Base-by-base conservation (phyloP, 2,329 filamentous ascomycete genomes). In the Macrophomina phaseolina region DNA sequence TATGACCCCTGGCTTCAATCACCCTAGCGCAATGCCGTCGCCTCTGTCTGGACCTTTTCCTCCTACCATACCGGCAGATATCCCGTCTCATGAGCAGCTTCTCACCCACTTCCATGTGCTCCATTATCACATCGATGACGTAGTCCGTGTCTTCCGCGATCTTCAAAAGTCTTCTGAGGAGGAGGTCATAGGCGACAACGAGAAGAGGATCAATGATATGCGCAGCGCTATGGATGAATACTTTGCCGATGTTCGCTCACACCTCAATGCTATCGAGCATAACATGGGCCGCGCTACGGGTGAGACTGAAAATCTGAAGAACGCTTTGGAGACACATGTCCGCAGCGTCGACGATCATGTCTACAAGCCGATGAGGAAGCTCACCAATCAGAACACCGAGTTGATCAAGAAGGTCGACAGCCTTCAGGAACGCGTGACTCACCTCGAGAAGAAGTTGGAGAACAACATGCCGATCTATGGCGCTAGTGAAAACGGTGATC, bases 121-220 rank as follows among this genome's bases (percentile, higher is more conserved):
- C 8, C 77, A 78, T 58, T 72, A 75, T 58, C 77, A 79, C 68
- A 73, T 79, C 23, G 76, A 78, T 45, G 71, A 75, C 6, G 69
- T 75, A 11, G 28, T 40, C 34, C n/a, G 49, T n/a, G 38, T 9
- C 2, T 36, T 34, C 38, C n/a, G 23, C 9, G 38, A 42, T 2
- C 28, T 14, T 3, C 51, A 30, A 7, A 36, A 23, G 56, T 23
- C 36, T n/a, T 23, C 36, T 18, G 73, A 71, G 55, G 71, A 73
- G 30, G 71, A 75, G 0, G 67, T 73, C 48, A 66, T 73, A 2
- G 55, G 67, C n/a, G 56, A 67, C 5, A 34, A 64, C 4, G 34
- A 42, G 28, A 48, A 23, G 6, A 68, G 64, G 28, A 60, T 68
- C 36, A 58, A 66, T 4, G 67, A 68, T 2, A 46, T 64, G 8